Base-by-base conservation (phyloP, 345 rosid genomes). In the Linum tenue region DNA sequence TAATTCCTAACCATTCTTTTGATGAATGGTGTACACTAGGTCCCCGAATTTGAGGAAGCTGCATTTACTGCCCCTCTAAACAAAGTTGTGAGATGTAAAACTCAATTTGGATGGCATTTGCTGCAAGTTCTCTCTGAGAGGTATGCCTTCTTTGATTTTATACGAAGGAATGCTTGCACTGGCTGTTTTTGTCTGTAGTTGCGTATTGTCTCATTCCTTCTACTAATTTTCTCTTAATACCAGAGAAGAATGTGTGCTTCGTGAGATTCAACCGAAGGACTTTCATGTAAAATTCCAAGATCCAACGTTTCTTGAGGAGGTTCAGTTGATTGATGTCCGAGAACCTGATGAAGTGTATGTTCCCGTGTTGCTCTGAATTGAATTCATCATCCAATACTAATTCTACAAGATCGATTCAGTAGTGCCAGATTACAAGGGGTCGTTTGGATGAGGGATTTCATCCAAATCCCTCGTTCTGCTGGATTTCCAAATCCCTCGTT, bases 91-190 rank as follows among this genome's bases (percentile, higher is more conserved):
- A 87, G 73, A 71, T 89, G 96, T 73, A 92, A 83, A 80, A 89
- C 96, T 56, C 77, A 89, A 70, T 92, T 77, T 74, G 98, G 98
- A 63, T 84, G 92, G 92, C 96, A 92, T 77, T 79, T 92, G 70
- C 69, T 92, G 83, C 95, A 92, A 83, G 98, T 89, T 77, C 70
- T 89, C 44, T 87, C 96, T 31, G 96, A 92, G 81, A 85, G 98
- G 98, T 92, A 71, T 67, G 67, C 44, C 61, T 60, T 42, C n/a
- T n/a, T n/a, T n/a, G n/a, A n/a, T n/a, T n/a, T n/a, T n/a, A n/a
- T n/a, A n/a, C n/a, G 58, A 44, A 63, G 59, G 41, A 3, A 66
- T 56, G 41, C 31, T 10, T 55, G 8, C 56, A 59, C 60, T 56
- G 58, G 41, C 43, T 58, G 56, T 69, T 55, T 68, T 69, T 57